phyloP scores from a whole-genome alignment of 2,329 filamentous ascomycete genomes.

The Coleophoma eucalyptorum region DNA sequence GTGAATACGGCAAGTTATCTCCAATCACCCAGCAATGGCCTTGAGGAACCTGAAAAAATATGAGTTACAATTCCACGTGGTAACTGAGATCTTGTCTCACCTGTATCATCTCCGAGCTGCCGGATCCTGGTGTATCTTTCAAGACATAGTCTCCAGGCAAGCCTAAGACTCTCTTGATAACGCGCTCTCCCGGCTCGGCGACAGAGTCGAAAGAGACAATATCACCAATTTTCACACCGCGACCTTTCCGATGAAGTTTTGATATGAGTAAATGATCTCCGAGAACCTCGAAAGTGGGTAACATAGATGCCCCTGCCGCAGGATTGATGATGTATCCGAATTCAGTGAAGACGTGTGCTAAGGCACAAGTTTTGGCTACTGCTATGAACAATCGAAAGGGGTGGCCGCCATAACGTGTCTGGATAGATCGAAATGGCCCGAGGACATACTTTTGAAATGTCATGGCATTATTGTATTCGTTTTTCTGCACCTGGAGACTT shows the following conservation, averaged over 20 bases:
- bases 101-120: slow-evolving; percentile 53
- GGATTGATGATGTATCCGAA: slow-evolving; percentile 59
- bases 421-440: slow-evolving; percentile 2
- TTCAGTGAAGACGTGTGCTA: slow-evolving; percentile 48
- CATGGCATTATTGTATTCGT: not conserved
- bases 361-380: slow-evolving; percentile 41
- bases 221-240: slow-evolving; percentile 72
- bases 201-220: slow-evolving; percentile 78
- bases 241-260: slow-evolving; percentile 65
- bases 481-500: not conserved
- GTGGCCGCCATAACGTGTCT: slow-evolving; percentile 14
- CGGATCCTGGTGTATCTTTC: slow-evolving; percentile 52
- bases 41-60: slow-evolving; percentile 65
- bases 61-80: not conserved
- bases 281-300: slow-evolving; percentile 70
- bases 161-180: slow-evolving; percentile 62
- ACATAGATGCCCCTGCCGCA: slow-evolving; percentile 78
- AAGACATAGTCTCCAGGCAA: slow-evolving; percentile 63
- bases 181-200: slow-evolving; percentile 51
- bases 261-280: slow-evolving; percentile 69
- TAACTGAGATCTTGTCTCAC: slow-evolving; percentile 13
- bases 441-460: not conserved
- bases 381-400: slow-evolving; percentile 39
- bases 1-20: slow-evolving; percentile 79
- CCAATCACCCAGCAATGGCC: slow-evolving; percentile 91